phyloP scores from a whole-genome alignment of 208 protist genomes.

The Acanthamoeba castellanii region DNA sequence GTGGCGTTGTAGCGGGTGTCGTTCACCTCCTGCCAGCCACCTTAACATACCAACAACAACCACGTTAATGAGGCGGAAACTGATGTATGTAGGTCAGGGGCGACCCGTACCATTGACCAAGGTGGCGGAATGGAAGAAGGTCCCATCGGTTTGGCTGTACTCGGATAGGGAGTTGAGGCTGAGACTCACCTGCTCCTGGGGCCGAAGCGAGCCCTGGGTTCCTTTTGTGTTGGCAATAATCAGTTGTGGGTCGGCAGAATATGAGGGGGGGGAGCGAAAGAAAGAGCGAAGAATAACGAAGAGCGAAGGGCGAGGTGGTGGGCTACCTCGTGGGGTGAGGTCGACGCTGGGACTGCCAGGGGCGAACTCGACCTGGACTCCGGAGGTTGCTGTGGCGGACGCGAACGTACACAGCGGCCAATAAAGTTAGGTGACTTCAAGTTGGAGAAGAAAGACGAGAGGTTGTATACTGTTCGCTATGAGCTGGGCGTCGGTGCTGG shows the following conservation, averaged over 20 bases:
- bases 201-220: not conserved
- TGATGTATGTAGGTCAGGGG: no score
- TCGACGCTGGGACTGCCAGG: not conserved
- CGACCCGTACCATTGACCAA: constrained; percentile 12
- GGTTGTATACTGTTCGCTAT: no score
- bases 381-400: no score
- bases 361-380: not conserved
- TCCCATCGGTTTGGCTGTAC: not conserved
- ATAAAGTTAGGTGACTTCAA: no score
- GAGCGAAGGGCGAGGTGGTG: not conserved
- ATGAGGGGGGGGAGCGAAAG: not conserved
- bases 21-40: not conserved
- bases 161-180: not conserved
- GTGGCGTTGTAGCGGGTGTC: constrained; percentile 19
- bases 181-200: not conserved
- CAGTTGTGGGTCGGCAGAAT: no score
- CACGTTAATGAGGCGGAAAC: no score
- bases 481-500: no score
- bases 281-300: not conserved
- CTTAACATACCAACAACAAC: not conserved
- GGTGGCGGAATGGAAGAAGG: not conserved
- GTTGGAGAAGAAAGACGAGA: no score
- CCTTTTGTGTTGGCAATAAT: no score
- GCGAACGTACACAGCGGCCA: no score
- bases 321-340: not conserved